These are phyloP conservation scores for Iris macrosiphon DNA, from an alignment of 106 monocot species.

Conservation along the genomic window DNA sequence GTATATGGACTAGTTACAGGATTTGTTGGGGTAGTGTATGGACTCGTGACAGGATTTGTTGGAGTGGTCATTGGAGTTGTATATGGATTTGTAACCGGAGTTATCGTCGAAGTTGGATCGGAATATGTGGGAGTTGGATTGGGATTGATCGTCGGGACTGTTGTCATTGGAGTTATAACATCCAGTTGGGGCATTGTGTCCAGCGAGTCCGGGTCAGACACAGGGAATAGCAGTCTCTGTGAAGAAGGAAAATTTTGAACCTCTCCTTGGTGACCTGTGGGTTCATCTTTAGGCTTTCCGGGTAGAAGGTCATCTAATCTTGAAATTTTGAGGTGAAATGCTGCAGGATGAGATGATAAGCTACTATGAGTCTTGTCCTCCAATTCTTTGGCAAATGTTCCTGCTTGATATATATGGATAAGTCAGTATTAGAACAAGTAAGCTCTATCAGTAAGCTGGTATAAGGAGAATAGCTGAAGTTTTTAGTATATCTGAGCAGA, in stretches of 20 bases:
- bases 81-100: slow-evolving; percentile 5
- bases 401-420: slow-evolving; percentile 1
- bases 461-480: too few relatives aligned
- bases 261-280: neutral
- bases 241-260: neutral
- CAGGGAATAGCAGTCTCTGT: neutral
- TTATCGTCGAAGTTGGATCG: slow-evolving; percentile 17
- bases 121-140: too few relatives aligned
- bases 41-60: too few relatives aligned
- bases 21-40: slow-evolving; percentile 16
- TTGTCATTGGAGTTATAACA: slow-evolving; percentile 34
- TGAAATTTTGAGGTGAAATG: too few relatives aligned
- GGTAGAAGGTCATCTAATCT: too few relatives aligned
- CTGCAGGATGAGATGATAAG: too few relatives aligned
- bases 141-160: slow-evolving; percentile 42
- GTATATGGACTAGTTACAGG: slow-evolving; percentile 16
- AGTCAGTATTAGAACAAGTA: too few relatives aligned
- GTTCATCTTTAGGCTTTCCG: too few relatives aligned
- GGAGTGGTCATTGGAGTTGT: slow-evolving; percentile 38
- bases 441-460: too few relatives aligned
- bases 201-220: neutral
- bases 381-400: neutral
- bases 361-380: slow-evolving; percentile 1
- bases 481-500: too few relatives aligned
- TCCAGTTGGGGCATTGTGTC: slow-evolving; percentile 14